These are phyloP conservation scores for Kwoniella dejecticola DNA, from an alignment of 768 basidiomycete species.

Conservation along the genomic window DNA sequence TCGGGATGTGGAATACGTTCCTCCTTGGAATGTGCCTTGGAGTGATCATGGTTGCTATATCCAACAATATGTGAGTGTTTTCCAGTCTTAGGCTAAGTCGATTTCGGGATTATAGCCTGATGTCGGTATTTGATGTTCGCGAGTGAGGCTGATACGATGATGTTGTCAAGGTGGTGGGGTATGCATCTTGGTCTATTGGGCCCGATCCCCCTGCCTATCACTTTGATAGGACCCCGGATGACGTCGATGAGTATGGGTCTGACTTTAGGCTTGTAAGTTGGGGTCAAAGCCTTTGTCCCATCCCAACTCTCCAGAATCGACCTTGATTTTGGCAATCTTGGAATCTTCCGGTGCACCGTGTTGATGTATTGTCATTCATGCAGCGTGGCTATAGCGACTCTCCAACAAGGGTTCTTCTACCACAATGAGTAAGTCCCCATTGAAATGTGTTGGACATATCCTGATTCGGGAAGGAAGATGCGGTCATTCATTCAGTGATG, in stretches of 20 bases:
- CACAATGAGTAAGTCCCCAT: conserved; percentile 23
- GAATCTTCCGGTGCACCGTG: neutral
- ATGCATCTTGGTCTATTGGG: conserved; percentile 40
- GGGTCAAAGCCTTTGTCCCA: neutral
- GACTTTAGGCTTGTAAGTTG: conserved; percentile 43
- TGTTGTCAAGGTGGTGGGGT: conserved; percentile 35
- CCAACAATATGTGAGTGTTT: conserved; percentile 37
- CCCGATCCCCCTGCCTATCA: conserved; percentile 34
- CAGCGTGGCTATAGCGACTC: conserved; percentile 25
- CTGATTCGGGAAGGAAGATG: too few species aligned
- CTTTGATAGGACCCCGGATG: conserved; percentile 40
- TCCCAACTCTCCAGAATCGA: too few species aligned
- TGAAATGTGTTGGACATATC: neutral
- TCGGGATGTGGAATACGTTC: conserved; percentile 35
- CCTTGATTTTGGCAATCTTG: neutral
- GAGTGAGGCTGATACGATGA: too few species aligned
- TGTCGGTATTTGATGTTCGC: too few species aligned
- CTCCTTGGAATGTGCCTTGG: conserved; percentile 37
- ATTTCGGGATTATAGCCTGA: too few species aligned
- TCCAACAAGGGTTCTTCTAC: conserved; percentile 30
- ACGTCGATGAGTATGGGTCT: conserved; percentile 41
- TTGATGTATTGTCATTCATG: neutral
- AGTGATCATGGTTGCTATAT: conserved; percentile 30
- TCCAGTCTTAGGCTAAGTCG: too few species aligned
- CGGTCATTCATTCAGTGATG: too few species aligned